Percentiles rank a stretch among this genome's conserved stretches.
phyloP scores from a whole-genome alignment of 1,139 yeast species.

The Pichia norvegensis region DNA sequence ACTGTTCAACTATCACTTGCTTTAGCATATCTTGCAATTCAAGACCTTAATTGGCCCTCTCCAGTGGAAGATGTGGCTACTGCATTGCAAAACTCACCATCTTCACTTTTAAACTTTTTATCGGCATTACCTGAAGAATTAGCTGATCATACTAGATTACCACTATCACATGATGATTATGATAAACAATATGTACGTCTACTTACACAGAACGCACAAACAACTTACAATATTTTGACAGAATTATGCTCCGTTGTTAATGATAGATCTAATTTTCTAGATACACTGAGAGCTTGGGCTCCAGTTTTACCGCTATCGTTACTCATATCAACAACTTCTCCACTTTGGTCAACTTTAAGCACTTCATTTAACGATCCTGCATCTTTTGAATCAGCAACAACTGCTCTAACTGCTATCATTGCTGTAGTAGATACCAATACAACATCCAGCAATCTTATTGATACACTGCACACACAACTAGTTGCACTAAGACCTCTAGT shows the following conservation, averaged over 20 bases:
- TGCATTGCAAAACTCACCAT: conserved; percentile 38
- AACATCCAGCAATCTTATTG: conserved; percentile 36
- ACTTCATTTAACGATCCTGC: conserved; percentile 56
- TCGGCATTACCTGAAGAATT: conserved; percentile 89
- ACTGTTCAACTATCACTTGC: conserved; percentile 77
- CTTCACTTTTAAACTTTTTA: conserved; percentile 63
- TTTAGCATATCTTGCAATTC: conserved; percentile 74
- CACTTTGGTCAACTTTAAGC: conserved; percentile 62
- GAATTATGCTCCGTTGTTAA: conserved; percentile 23
- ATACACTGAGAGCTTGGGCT: conserved; percentile 85
- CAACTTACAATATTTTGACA: conserved; percentile 55
- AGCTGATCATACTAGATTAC: conserved; percentile 65
- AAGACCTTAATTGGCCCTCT: conserved; percentile 61
- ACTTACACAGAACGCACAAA: conserved; percentile 59
- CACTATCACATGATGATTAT: conserved; percentile 78
- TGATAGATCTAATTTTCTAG: conserved; percentile 36
- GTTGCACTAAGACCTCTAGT: conserved; percentile 51
- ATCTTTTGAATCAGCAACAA: conserved; percentile 81
- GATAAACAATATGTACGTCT: conserved; percentile 53
- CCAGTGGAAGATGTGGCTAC: conserved; percentile 63
- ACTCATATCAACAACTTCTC: conserved; percentile 37
- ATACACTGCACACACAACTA: conserved; percentile 62
- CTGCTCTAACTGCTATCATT: conserved; percentile 71
- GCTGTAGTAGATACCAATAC: conserved; percentile 52
- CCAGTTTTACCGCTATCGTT: conserved; percentile 70